phyloP scores from a whole-genome alignment of 768 basidiomycete species.

The Agrocybe praecox region DNA sequence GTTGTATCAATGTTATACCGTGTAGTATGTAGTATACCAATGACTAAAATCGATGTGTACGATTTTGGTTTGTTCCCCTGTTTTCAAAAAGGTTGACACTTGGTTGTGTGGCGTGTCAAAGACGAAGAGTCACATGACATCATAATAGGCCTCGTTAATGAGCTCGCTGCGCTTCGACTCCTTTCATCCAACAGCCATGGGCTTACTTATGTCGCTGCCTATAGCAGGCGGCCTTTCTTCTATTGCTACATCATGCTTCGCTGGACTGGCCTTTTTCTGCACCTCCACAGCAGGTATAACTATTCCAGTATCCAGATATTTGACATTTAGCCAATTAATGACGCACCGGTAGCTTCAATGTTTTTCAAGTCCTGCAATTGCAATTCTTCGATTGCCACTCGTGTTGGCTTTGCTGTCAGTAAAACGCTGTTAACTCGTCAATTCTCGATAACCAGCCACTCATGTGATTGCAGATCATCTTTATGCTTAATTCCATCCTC shows the following conservation, averaged over 20 bases:
- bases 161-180: neutral
- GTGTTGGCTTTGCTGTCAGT: constrained; percentile 90
- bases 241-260: constrained; percentile 82
- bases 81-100: too few species aligned
- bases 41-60: too few species aligned
- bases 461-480: constrained; percentile 72
- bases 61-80: too few species aligned
- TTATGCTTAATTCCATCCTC: constrained; percentile 91
- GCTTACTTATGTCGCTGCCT: constrained; percentile 73
- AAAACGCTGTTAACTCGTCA: neutral
- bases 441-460: neutral
- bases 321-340: neutral
- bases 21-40: too few species aligned
- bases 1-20: neutral
- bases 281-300: constrained; percentile 79
- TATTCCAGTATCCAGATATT: neutral
- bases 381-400: constrained; percentile 97
- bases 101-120: too few species aligned
- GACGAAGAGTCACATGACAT: constrained; percentile 2
- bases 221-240: constrained; percentile 67
- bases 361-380: constrained; percentile 99
- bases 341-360: constrained; percentile 70
- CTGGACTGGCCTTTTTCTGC: constrained; percentile 82
- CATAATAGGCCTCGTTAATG: neutral
- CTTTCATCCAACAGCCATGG: constrained; percentile 48